phyloP scores from a whole-genome alignment of 331 rosid genomes.

The Saraca asoca region DNA sequence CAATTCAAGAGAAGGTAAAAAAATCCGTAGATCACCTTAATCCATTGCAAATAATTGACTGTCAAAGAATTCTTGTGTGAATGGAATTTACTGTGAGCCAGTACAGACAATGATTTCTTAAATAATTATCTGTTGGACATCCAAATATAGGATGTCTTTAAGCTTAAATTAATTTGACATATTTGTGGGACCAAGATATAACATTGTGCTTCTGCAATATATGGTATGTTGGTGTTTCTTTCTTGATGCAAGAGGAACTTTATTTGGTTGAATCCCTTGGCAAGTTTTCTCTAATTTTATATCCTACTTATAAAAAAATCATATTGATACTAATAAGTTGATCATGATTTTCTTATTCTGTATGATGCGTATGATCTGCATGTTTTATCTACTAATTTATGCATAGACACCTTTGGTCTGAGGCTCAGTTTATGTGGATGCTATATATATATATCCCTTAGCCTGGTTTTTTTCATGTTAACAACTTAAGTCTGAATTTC shows the following conservation, averaged over 20 bases:
- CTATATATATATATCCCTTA: background rate
- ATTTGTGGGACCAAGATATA: background rate
- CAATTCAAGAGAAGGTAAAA: slow-evolving; percentile 90
- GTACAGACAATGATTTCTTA: background rate
- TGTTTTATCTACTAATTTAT: background rate
- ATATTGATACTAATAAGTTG: background rate
- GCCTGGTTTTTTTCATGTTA: background rate
- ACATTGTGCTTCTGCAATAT: slow-evolving; percentile 3
- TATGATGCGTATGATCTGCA: background rate
- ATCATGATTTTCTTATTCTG: background rate
- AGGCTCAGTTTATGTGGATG: background rate
- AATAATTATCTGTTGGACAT: background rate
- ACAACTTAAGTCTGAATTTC: too few species aligned
- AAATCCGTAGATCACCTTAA: slow-evolving; percentile 7
- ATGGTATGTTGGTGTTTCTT: background rate
- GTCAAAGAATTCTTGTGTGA: background rate
- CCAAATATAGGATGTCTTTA: background rate
- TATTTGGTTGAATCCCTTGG: background rate
- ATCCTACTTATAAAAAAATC: background rate
- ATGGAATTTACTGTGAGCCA: background rate
- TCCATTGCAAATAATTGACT: slow-evolving; percentile 13
- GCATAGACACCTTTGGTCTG: background rate
- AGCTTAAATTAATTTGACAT: background rate
- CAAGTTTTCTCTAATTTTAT: background rate
- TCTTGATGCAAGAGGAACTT: slow-evolving; percentile 7